Conservation (phyloP, 1,284 basidiomycete genomes). For the Irpex sp. region DNA sequence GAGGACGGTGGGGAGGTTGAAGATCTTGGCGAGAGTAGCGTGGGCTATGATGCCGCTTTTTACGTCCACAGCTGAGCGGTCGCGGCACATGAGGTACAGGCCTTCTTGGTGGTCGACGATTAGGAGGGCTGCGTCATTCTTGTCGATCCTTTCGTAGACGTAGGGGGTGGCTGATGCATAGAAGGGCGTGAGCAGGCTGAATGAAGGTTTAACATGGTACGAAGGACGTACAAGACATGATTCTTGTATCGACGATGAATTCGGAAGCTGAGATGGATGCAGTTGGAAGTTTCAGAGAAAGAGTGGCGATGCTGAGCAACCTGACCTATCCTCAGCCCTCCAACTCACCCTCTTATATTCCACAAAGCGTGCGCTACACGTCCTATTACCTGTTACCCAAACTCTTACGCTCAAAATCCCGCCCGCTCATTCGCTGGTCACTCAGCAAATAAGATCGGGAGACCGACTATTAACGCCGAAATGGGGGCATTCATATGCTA, state of each 20-base stretch:
- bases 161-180: conserved; percentile 11
- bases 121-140: conserved; percentile 37
- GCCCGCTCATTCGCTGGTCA: background rate
- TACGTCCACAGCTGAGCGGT: conserved; percentile 34
- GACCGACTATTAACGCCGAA: background rate
- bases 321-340: too few relatives aligned
- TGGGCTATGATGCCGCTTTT: conserved; percentile 44
- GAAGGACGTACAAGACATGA: too few relatives aligned
- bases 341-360: too few relatives aligned
- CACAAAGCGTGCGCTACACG: background rate
- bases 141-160: conserved; percentile 40
- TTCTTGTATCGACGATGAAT: too few relatives aligned
- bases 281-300: too few relatives aligned
- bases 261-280: too few relatives aligned
- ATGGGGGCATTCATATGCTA: background rate
- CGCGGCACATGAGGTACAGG: conserved; percentile 40
- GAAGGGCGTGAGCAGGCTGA: too few relatives aligned
- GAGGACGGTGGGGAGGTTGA: conserved; percentile 40
- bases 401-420: background rate
- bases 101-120: conserved; percentile 47
- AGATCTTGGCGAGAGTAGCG: conserved; percentile 39
- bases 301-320: too few relatives aligned
- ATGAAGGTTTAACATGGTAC: too few relatives aligned
- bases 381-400: background rate
- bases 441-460: background rate